These are phyloP conservation scores for Fusarium kyushuense DNA, from an alignment of 2,329 filamentous ascomycete genomes.

Conservation along the genomic window DNA sequence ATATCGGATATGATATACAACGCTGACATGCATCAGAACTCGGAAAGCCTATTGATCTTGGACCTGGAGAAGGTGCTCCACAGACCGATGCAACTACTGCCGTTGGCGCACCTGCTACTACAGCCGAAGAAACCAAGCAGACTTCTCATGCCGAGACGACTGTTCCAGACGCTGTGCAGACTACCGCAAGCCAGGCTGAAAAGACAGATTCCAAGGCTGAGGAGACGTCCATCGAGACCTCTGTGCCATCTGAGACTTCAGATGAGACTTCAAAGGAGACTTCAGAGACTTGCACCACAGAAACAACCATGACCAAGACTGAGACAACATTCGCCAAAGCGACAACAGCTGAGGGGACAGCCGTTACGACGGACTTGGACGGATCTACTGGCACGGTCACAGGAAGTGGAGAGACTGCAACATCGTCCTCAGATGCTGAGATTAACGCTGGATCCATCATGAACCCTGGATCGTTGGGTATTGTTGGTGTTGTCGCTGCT, in stretches of 20 bases:
- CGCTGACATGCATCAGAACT: conserved; percentile 18
- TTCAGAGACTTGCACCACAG: conserved; percentile 1
- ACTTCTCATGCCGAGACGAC: conserved; percentile 4
- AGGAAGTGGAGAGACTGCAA: not conserved
- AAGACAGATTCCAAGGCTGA: conserved; percentile 1
- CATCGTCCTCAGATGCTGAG: not conserved
- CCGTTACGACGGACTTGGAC: not conserved
- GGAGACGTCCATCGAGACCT: not conserved
- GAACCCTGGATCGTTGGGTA: not conserved
- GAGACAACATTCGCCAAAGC: conserved; percentile 14
- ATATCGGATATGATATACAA: fast-evolving
- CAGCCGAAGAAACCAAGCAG: not conserved
- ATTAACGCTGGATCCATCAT: conserved; percentile 12
- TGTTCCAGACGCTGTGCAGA: not conserved
- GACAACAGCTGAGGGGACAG: conserved; percentile 4
- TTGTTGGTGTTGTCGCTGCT: conserved; percentile 5
- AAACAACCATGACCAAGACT: not conserved
- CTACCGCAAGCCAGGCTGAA: not conserved
- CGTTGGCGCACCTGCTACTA: not conserved
- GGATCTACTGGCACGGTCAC: conserved; percentile 1
- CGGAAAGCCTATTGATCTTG: conserved; percentile 28
- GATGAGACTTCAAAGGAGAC: no score
- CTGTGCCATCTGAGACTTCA: not conserved
- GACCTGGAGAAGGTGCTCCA: conserved; percentile 3
- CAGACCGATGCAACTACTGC: conserved; percentile 14